A percentile compares a stretch with the other conserved stretches of the same genome.
Evolutionary conservation across 1,284 basidiomycete genomes (phyloP).

Genomic region (Porodaedalea pini): DNA sequence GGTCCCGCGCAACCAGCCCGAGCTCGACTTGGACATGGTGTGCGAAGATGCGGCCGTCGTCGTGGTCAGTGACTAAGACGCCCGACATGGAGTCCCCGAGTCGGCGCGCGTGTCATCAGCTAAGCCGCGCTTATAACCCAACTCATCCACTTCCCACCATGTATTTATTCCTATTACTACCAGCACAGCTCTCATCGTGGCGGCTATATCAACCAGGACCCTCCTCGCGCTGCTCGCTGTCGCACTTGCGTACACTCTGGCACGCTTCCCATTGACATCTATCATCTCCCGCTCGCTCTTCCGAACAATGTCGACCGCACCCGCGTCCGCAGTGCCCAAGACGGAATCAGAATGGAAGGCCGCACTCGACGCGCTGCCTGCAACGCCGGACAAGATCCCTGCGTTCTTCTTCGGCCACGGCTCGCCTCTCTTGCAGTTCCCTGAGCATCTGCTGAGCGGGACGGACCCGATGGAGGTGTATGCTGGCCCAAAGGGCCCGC

Average conservation of each 20-base stretch:
- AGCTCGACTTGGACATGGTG: conserved; percentile 12
- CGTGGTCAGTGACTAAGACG: neutral
- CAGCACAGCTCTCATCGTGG: conserved; percentile 10
- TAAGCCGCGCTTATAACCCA: neutral
- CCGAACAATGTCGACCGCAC: conserved; percentile 19
- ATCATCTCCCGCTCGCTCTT: conserved; percentile 14
- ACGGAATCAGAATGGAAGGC: conserved; percentile 48
- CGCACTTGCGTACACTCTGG: conserved; percentile 2
- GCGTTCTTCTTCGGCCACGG: conserved; percentile 77
- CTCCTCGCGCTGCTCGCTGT: conserved; percentile 6
- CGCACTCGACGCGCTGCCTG: conserved; percentile 57
- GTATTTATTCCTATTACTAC: neutral
- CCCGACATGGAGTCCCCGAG: conserved; percentile 1
- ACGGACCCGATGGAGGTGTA: conserved; percentile 31
- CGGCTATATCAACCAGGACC: neutral
- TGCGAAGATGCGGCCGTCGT: neutral
- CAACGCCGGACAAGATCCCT: conserved; percentile 59
- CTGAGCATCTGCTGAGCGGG: conserved; percentile 26
- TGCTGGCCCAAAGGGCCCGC: conserved; percentile 49
- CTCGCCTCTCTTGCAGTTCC: conserved; percentile 50
- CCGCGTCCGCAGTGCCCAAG: conserved; percentile 29
- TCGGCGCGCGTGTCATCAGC: conserved; percentile 7
- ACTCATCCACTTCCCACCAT: neutral
- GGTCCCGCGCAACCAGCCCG: conserved; percentile 63
- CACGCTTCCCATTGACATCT: conserved; percentile 7